A percentile compares a stretch with the other conserved stretches of the same genome.
Conservation (phyloP, 139 green algal species). For the Auxenochlorella pyrenoidosa region DNA sequence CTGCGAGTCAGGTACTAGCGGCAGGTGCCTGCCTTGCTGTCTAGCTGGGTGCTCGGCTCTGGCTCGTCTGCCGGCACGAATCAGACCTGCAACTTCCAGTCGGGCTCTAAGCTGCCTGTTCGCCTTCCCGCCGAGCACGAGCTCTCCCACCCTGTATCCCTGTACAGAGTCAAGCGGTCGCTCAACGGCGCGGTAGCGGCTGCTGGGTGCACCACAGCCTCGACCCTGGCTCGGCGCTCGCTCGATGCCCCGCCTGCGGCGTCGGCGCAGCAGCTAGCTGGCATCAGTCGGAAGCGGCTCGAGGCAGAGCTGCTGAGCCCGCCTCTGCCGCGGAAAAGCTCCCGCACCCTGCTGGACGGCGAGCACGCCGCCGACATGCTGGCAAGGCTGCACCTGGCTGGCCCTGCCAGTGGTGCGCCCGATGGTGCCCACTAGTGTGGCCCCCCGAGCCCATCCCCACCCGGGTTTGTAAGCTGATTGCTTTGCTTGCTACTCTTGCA, state of each 20-base stretch:
- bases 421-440: too few species aligned
- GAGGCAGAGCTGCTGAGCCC: slow-evolving; percentile 33
- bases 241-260: not conserved
- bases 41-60: too few species aligned
- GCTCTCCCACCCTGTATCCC: too few species aligned
- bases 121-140: not conserved
- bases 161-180: slow-evolving; percentile 38
- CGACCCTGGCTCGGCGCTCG: not conserved
- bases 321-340: slow-evolving; percentile 31
- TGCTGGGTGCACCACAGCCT: not conserved
- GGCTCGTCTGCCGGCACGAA: too few species aligned
- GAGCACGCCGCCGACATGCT: slow-evolving; percentile 28
- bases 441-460: too few species aligned
- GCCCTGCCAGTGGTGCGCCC: too few species aligned
- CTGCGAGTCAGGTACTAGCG: slow-evolving; percentile 15
- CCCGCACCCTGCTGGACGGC: slow-evolving; percentile 35
- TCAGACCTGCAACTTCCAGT: not conserved
- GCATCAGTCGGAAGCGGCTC: slow-evolving; percentile 28
- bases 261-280: slow-evolving; percentile 1
- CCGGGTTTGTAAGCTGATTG: too few species aligned
- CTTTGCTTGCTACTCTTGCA: too few species aligned
- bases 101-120: not conserved
- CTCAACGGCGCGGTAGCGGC: slow-evolving; percentile 27
- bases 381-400: slow-evolving; percentile 23
- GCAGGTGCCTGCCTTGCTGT: not conserved